Conservation (phyloP, 805 yeast genomes). For the Hanseniaspora mollemarum region DNA sequence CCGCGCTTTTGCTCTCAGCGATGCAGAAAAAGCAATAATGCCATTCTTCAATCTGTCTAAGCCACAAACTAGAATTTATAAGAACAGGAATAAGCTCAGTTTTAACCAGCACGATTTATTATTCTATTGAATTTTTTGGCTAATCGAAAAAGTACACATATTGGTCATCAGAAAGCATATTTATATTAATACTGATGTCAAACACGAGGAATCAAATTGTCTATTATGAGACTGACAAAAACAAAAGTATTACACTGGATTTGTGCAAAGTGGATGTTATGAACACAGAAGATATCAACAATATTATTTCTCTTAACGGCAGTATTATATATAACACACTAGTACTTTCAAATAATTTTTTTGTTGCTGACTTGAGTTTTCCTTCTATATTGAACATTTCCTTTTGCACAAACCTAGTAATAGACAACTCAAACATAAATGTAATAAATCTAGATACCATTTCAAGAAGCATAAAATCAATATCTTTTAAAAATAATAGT, state of each 20-base stretch:
- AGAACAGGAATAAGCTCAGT: no score
- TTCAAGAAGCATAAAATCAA: neutral
- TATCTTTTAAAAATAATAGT: neutral
- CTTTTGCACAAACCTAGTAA: neutral
- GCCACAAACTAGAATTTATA: no score
- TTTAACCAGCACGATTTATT: no score
- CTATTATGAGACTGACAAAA: neutral
- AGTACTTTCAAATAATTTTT: neutral
- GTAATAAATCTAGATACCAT: neutral
- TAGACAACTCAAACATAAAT: neutral
- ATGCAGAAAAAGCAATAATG: no score
- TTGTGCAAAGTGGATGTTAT: neutral
- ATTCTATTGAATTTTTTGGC: no score
- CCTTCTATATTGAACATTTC: neutral
- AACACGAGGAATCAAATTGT: neutral
- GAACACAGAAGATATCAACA: neutral
- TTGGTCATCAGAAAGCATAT: no score
- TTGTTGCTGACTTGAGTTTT: neutral
- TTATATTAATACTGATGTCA: neutral
- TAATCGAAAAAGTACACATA: no score
- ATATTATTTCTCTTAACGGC: neutral
- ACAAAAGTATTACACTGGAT: neutral
- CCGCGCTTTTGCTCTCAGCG: no score
- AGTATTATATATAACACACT: slow-evolving; percentile 1
- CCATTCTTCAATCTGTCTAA: no score